phyloP scores from a whole-genome alignment of 177 flowering plant species.

The Tripterygium wilfordii region DNA sequence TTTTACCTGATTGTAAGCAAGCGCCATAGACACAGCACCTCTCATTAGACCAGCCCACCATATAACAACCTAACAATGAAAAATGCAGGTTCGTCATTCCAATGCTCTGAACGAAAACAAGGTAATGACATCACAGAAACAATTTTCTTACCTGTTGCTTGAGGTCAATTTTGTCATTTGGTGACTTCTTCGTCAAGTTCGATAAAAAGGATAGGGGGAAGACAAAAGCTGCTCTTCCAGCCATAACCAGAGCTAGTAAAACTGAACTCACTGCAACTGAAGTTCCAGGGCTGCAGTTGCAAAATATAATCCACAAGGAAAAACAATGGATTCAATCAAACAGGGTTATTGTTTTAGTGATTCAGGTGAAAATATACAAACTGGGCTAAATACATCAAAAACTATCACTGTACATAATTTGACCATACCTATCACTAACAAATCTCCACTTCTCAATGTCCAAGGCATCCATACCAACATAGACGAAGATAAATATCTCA shows the following conservation, averaged over 20 bases:
- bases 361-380: too few relatives aligned
- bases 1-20: conserved; percentile 52
- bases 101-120: background rate
- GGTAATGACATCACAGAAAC: background rate
- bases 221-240: conserved; percentile 56
- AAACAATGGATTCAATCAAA: too few relatives aligned
- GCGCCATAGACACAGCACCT: conserved; percentile 57
- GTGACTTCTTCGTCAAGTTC: conserved; percentile 30
- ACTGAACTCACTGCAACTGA: conserved; percentile 45
- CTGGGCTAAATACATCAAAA: too few relatives aligned
- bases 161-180: conserved; percentile 22
- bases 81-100: background rate
- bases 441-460: conserved; percentile 82
- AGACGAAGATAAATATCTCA: conserved; percentile 74
- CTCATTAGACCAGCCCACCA: conserved; percentile 73
- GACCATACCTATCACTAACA: conserved; percentile 50
- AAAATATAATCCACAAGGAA: conserved; percentile 2
- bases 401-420: too few relatives aligned
- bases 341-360: too few relatives aligned
- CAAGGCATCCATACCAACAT: conserved; percentile 86
- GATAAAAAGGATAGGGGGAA: conserved; percentile 41
- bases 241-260: conserved; percentile 31
- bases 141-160: conserved; percentile 33
- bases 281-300: conserved; percentile 44
- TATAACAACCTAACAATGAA: conserved; percentile 27